Base-by-base conservation (phyloP, 2,329 filamentous ascomycete species). In the Trichophaea hybrida region DNA sequence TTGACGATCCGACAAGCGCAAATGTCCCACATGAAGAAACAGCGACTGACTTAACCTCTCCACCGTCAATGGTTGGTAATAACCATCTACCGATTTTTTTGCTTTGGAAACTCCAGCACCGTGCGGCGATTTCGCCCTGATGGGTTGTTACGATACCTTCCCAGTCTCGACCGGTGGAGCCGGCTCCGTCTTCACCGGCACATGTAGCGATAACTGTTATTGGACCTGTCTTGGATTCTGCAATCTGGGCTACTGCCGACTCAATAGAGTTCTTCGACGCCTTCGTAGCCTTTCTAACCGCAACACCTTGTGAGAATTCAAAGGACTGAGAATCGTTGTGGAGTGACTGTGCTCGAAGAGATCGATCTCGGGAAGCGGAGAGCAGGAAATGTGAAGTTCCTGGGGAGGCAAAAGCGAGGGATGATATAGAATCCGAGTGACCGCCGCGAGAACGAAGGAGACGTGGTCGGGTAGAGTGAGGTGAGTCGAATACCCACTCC, bases 111-210 rank as follows among this genome's bases (percentile, higher is more conserved):
- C 61, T 67, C 93, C 93, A 98, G 1, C 93, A 97, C 57, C 93
- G 82, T 15, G 89, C 93, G 69, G 81, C 86, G 49, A 83, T 79
- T 69, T 97, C 91, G 55, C 85, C 82, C 69, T 84, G 84, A 70
- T 98, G 94, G 7, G 89, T 91, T 3, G 93, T 98, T 1, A 98
- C 81, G 5, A 98, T 83, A 69, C 91, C 96, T 72, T 98, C 94
- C 93, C 93, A 98, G 1, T 93, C 93, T 2, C 90, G 61, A 34
- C 63, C 64, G n/a, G 63, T 62, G 5, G 61, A 62, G 4, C 66
- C 66, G 76, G 66, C 93, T 43, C 93, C 91, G 71, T 98, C 94
- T 52, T 93, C 83, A 69, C 97, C 97, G 33, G 97, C 76, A 0
- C 88, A 95, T 66, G 86, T 90, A 1, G 90, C 90, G 65, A 98